These are phyloP conservation scores for Cotoneaster glaucophyllus DNA, from an alignment of 306 rosid species.

Conservation along the genomic window DNA sequence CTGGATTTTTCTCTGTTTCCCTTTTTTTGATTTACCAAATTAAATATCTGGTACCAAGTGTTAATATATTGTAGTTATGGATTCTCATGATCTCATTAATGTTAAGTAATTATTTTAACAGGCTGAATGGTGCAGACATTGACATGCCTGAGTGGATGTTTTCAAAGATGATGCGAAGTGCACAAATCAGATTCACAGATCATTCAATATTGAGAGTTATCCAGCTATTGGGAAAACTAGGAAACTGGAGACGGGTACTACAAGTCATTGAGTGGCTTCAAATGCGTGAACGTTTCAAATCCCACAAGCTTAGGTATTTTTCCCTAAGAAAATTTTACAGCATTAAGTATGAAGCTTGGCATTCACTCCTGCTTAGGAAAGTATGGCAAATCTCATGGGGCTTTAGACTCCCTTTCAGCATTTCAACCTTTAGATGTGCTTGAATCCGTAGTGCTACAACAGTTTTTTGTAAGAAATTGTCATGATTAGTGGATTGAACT, in stretches of 20 bases:
- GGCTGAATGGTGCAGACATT: constrained; percentile 88
- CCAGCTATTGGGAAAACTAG: constrained; percentile 69
- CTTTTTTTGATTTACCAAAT: neutral
- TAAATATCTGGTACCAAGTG: constrained; percentile 12
- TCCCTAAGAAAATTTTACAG: neutral
- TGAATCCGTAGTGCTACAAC: neutral
- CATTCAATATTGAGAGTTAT: constrained; percentile 77
- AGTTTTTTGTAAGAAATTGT: neutral
- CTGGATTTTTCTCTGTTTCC: constrained; percentile 2
- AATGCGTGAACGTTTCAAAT: constrained; percentile 73
- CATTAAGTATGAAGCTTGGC: neutral
- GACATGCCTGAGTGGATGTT: constrained; percentile 88
- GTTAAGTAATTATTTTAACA: constrained; percentile 35
- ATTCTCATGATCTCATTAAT: constrained; percentile 13
- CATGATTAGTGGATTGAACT: neutral
- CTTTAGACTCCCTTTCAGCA: neutral
- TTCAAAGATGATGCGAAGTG: constrained; percentile 87
- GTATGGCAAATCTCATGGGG: neutral
- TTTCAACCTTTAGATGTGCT: neutral
- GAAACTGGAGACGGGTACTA: constrained; percentile 89
- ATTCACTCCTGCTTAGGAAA: neutral
- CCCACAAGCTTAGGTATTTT: constrained; percentile 61
- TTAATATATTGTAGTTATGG: neutral
- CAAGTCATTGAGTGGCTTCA: constrained; percentile 97
- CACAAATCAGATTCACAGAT: constrained; percentile 70